A percentile compares a stretch with the other conserved stretches of the same genome.
These are phyloP conservation scores for Trebouxia sp. DNA, from an alignment of 139 green algal genomes.

Conservation along the genomic window DNA sequence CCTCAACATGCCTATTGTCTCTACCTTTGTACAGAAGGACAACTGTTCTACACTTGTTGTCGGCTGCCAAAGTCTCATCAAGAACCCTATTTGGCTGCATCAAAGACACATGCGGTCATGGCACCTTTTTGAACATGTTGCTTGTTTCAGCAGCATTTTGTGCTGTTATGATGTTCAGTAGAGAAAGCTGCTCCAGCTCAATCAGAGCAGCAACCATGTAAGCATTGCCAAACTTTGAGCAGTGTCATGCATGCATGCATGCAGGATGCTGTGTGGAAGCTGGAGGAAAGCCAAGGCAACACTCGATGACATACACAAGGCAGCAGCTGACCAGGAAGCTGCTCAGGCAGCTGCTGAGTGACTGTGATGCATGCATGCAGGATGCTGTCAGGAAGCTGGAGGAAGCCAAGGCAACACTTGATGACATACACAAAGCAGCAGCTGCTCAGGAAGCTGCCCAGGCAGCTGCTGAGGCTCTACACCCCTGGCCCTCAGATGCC, in stretches of 20 bases:
- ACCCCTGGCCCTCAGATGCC: not conserved
- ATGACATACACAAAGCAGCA: slow-evolving; percentile 7
- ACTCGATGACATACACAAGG: slow-evolving; percentile 7
- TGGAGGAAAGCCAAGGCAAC: not conserved
- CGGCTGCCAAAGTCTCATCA: no score
- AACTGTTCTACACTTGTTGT: no score
- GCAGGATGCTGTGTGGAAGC: slow-evolving; percentile 13
- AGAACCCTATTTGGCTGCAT: no score
- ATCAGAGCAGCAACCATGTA: no score
- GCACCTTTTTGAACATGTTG: no score
- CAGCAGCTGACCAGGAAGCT: slow-evolving; percentile 8
- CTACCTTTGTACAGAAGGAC: no score
- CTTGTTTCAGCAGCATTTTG: no score
- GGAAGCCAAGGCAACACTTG: not conserved
- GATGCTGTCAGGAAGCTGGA: slow-evolving; percentile 15
- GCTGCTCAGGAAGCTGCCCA: slow-evolving; percentile 16
- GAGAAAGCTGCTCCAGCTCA: no score
- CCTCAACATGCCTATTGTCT: no score
- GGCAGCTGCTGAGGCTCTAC: slow-evolving; percentile 17
- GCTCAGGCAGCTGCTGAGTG: not conserved
- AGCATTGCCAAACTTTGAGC: no score
- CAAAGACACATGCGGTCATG: no score
- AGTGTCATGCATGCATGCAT: not conserved
- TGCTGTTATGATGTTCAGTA: no score
- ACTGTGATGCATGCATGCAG: not conserved